Evolutionary conservation across 768 basidiomycete species (phyloP), one percentile per base, ranked within the genome.

Genomic region (Leccinum uliginosum): DNA sequence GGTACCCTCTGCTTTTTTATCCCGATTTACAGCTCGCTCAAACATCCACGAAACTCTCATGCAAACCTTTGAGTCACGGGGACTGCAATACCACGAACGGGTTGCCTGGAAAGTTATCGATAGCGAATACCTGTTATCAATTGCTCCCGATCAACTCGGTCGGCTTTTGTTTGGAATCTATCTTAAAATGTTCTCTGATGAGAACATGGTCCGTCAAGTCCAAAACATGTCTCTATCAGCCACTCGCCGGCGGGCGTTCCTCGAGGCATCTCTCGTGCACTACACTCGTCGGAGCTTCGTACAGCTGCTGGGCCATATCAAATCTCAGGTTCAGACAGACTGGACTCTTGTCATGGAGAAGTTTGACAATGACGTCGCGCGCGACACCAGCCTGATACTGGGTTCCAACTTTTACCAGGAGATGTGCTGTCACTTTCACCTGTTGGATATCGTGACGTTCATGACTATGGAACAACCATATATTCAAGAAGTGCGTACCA

Each of bases 261-360:
- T 40, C 1, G 55, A 54, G 12, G 60, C 65, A 11, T 63, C 56
- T 29, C 57, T 72, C 29, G 26, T 76, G 21, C 80, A 80, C 57
- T 84, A 85, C 59, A 74, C 67, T 10, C 76, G 84, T 12, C 70
- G 71, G 35, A 78, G 75, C 30, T 83, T 84, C 51, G 81, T 71
- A 1, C 59, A 72, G 3, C 66, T 86, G 43, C 66, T 86, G 15
- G 62, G 63, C 15, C 61, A 76, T 12, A 69, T 82, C 32, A 76
- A 75, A 56, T 66, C 65, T 21, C 67, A 72, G 38, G 65, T 76
- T 7, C 56, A 58, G 23, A 61, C 69, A 2, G 67, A 78, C 45
- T 86, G 85, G 85, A 50, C 26, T 0, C 55, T 66, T 23, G 67
- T 73, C 10, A 75, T 86, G 73, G 59, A 62, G 9, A 50, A 57